Percentiles rank a stretch among this genome's conserved stretches.
phyloP scores from a whole-genome alignment of 2,329 filamentous ascomycete genomes.

The Microcyclospora tardicrescens region DNA sequence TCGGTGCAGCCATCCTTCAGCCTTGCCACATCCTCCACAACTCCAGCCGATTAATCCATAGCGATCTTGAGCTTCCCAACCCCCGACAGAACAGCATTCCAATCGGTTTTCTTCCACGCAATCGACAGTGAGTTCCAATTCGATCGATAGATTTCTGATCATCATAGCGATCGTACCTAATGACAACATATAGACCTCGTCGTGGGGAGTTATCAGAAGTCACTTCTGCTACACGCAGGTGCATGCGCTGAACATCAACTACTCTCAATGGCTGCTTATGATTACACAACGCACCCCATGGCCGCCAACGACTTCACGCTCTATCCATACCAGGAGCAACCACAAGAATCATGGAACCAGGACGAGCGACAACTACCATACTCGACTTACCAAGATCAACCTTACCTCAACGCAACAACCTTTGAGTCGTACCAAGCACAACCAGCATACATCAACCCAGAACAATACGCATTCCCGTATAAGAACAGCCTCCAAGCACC shows the following conservation, averaged over 20 bases:
- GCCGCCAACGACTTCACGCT: slow-evolving; percentile 21
- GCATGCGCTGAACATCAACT: slow-evolving; percentile 2
- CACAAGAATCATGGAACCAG: slow-evolving; percentile 16
- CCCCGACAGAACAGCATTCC: not conserved
- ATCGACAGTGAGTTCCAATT: not conserved
- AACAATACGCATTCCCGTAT: slow-evolving; percentile 26
- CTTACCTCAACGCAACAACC: slow-evolving; percentile 18
- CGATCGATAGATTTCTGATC: slow-evolving; percentile 1
- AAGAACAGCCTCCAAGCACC: slow-evolving; percentile 25
- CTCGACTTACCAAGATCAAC: slow-evolving; percentile 14
- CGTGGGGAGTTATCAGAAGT: not conserved
- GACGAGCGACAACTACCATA: slow-evolving; percentile 16
- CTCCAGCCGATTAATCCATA: slow-evolving; percentile 1
- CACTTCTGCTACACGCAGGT: slow-evolving; percentile 4
- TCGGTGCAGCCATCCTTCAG: not conserved
- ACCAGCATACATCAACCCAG: slow-evolving; percentile 19
- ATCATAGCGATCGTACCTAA: not conserved
- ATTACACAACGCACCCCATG: slow-evolving; percentile 15
- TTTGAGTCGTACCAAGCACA: slow-evolving; percentile 26
- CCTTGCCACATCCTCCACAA: slow-evolving; percentile 3
- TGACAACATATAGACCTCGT: not conserved
- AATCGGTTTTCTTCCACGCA: not conserved
- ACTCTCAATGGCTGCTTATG: slow-evolving; percentile 17
- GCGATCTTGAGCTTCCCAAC: not conserved
- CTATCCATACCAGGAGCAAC: slow-evolving; percentile 13